Conservation (phyloP, 106 monocot species). For the Acanthochlamys bracteata region DNA sequence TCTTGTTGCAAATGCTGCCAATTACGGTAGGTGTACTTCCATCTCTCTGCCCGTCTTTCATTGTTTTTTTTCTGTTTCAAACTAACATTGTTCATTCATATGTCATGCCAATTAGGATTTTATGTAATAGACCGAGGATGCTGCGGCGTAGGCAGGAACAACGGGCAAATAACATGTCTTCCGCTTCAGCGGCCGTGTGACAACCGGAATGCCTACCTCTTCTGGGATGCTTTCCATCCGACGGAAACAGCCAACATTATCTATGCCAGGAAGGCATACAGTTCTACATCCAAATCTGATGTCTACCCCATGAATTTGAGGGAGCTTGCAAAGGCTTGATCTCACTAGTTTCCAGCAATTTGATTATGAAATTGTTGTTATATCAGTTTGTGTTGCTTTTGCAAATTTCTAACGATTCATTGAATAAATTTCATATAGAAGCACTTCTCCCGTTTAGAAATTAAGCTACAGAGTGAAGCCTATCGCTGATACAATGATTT, state of each 20-base stretch:
- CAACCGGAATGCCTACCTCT: slow-evolving; percentile 46
- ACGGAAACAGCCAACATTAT: slow-evolving; percentile 66
- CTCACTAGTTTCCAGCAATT: no score
- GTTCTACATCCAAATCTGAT: slow-evolving; percentile 36
- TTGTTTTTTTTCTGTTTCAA: no score
- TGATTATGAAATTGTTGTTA: neutral
- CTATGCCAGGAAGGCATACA: slow-evolving; percentile 57
- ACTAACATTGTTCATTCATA: no score
- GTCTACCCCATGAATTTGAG: slow-evolving; percentile 62
- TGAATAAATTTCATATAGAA: no score
- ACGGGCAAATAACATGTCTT: slow-evolving; percentile 83
- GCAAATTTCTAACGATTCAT: no score
- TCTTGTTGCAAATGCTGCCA: slow-evolving; percentile 36
- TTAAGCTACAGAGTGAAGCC: no score
- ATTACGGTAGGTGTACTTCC: slow-evolving; percentile 28
- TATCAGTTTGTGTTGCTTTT: neutral
- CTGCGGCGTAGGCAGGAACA: slow-evolving; percentile 89
- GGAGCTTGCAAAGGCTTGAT: slow-evolving; percentile 55
- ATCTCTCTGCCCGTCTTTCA: neutral
- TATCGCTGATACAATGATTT: no score
- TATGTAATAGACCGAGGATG: slow-evolving; percentile 55
- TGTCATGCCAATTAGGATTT: slow-evolving; percentile 64
- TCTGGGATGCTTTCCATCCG: slow-evolving; percentile 95
- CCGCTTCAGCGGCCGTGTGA: slow-evolving; percentile 59
- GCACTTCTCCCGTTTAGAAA: no score